phyloP scores from a whole-genome alignment of 345 rosid genomes.

The Raphanus sativus region DNA sequence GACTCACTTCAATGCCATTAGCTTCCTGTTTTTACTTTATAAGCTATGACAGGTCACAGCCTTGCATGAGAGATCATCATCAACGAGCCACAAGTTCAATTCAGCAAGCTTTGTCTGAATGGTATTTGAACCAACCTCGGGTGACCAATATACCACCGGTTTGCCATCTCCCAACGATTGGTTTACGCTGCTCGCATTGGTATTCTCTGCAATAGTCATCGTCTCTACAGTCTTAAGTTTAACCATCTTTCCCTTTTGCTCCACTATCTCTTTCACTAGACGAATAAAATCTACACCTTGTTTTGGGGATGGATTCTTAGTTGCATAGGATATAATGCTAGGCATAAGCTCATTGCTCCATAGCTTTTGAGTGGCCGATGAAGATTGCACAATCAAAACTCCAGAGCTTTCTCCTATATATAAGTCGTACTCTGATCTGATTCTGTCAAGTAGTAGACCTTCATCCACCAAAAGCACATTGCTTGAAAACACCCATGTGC shows the following conservation, averaged over 20 bases:
- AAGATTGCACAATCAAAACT: conserved; percentile 45
- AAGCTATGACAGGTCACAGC: conserved; percentile 40
- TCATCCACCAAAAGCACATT: conserved; percentile 47
- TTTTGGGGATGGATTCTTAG: conserved; percentile 4
- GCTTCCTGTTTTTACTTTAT: neutral
- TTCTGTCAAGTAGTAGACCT: conserved; percentile 29
- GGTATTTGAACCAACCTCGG: conserved; percentile 17
- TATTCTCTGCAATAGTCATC: conserved; percentile 25
- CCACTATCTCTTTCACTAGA: conserved; percentile 45
- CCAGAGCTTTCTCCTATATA: conserved; percentile 49
- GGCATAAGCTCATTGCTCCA: neutral
- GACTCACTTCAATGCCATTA: neutral
- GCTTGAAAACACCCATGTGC: conserved; percentile 52
- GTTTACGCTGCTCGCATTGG: neutral
- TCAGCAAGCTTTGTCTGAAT: conserved; percentile 31
- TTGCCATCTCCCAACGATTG: conserved; percentile 31
- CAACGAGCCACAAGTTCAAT: conserved; percentile 38
- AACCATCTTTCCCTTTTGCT: conserved; percentile 48
- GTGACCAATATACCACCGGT: conserved; percentile 33
- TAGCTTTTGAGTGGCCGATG: conserved; percentile 38
- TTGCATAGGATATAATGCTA: conserved; percentile 17
- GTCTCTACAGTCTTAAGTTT: conserved; percentile 27
- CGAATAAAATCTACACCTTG: conserved; percentile 34
- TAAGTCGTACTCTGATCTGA: conserved; percentile 38
- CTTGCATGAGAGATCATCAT: conserved; percentile 41